Evolutionary conservation across 352 stramenopile genomes (phyloP).

Genomic region (Pythium sp.): DNA sequence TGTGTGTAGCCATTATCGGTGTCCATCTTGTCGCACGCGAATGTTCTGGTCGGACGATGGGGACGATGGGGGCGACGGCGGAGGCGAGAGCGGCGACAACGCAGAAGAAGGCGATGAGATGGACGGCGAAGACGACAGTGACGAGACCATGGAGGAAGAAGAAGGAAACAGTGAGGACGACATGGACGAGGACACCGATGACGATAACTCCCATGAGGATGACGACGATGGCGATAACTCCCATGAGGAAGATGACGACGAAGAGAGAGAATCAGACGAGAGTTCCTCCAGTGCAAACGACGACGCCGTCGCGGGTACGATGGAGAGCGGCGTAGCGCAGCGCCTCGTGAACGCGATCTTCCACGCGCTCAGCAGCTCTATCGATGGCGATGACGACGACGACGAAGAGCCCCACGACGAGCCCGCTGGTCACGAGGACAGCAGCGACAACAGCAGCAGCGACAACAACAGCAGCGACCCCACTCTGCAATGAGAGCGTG

Average conservation of each 20-base stretch:
- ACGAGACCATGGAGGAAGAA: conserved; percentile 17
- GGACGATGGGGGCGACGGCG: conserved; percentile 26
- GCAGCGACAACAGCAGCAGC: too few species aligned
- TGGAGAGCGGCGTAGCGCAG: conserved; percentile 13
- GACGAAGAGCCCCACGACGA: background rate
- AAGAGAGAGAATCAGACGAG: background rate
- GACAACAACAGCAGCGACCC: background rate
- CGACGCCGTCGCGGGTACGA: background rate
- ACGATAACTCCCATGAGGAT: background rate
- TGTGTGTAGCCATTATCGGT: conserved; percentile 36
- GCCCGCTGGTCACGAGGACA: background rate
- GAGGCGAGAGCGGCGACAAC: conserved; percentile 16
- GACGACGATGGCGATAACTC: conserved; percentile 1
- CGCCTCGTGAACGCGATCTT: conserved; percentile 15
- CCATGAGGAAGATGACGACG: background rate
- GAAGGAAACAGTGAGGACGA: background rate
- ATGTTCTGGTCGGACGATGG: conserved; percentile 45
- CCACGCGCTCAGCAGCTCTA: conserved; percentile 7
- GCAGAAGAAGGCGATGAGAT: conserved; percentile 16
- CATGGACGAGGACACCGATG: conserved; percentile 4
- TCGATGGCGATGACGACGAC: background rate
- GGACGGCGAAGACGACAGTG: conserved; percentile 7
- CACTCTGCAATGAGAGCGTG: background rate
- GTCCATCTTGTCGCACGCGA: conserved; percentile 56
- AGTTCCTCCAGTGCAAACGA: background rate